Percentiles rank a stretch among this genome's conserved stretches.
phyloP scores from a whole-genome alignment of 352 stramenopile genomes.

The Plasmopara halstedii region DNA sequence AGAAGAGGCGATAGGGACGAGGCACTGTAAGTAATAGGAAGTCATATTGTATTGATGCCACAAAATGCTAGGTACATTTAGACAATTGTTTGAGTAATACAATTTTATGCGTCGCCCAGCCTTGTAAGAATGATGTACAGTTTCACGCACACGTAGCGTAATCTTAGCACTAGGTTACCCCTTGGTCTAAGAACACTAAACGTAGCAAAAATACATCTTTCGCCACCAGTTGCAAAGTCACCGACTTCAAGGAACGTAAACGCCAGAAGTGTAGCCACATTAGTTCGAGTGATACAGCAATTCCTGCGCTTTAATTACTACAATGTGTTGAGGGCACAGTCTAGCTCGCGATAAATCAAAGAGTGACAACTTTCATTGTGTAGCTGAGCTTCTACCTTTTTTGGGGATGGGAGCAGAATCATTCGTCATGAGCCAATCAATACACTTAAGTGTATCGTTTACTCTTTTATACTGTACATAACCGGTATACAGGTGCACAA shows the following conservation, averaged over 20 bases:
- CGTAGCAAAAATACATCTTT: too few relatives aligned
- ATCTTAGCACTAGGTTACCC: background rate
- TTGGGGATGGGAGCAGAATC: too few relatives aligned
- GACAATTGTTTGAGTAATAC: too few relatives aligned
- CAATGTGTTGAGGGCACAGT: too few relatives aligned
- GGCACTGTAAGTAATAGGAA: background rate
- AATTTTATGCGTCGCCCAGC: conserved; percentile 1
- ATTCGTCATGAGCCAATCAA: too few relatives aligned
- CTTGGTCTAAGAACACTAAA: too few relatives aligned
- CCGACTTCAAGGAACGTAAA: conserved; percentile 2
- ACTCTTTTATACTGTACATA: background rate
- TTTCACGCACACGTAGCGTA: background rate
- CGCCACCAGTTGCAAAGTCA: too few relatives aligned
- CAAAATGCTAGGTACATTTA: background rate
- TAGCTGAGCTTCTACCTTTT: too few relatives aligned
- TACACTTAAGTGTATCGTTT: background rate
- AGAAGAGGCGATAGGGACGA: conserved; percentile 7
- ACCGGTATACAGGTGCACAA: background rate
- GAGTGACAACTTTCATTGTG: too few relatives aligned
- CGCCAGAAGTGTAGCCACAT: conserved; percentile 2
- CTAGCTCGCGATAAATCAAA: too few relatives aligned
- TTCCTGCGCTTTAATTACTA: background rate
- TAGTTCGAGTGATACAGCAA: background rate
- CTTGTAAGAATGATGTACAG: background rate
- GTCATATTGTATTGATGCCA: conserved; percentile 1